Evolutionary conservation across 345 rosid genomes (phyloP).

Genomic region (Hypericum androsaemum): DNA sequence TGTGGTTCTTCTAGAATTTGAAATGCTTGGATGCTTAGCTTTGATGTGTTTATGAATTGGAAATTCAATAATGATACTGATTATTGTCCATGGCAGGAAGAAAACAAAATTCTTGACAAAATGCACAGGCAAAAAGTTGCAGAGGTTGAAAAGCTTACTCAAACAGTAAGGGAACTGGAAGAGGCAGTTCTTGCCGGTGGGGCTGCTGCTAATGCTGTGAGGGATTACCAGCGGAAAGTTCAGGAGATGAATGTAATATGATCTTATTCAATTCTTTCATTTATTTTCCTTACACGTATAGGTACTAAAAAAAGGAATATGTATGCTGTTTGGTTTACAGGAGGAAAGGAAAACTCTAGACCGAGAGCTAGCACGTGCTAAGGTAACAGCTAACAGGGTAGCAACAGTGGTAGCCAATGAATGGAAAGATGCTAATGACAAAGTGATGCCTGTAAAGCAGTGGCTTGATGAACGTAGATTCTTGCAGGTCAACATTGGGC

Average conservation of each 20-base stretch:
- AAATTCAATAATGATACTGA: not conserved
- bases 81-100: constrained; percentile 27
- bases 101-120: constrained; percentile 40
- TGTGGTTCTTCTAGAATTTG: not conserved
- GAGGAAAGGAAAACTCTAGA: constrained; percentile 39
- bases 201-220: constrained; percentile 46
- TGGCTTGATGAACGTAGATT: constrained; percentile 43
- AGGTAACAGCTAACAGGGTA: constrained; percentile 38
- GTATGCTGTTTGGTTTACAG: constrained; percentile 10
- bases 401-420: constrained; percentile 48
- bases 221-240: constrained; percentile 39
- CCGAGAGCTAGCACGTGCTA: constrained; percentile 43
- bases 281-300: not conserved
- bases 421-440: constrained; percentile 46
- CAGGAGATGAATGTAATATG: constrained; percentile 38
- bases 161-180: constrained; percentile 44
- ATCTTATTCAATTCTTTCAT: constrained; percentile 4
- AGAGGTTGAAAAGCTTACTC: constrained; percentile 47
- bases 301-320: not conserved
- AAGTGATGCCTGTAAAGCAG: constrained; percentile 43
- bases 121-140: constrained; percentile 44
- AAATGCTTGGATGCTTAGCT: too few relatives aligned
- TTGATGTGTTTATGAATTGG: too few relatives aligned
- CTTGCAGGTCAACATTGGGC: constrained; percentile 24
- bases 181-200: constrained; percentile 49